phyloP scores from a whole-genome alignment of 139 green algal species.

The Chlorella sp. region DNA sequence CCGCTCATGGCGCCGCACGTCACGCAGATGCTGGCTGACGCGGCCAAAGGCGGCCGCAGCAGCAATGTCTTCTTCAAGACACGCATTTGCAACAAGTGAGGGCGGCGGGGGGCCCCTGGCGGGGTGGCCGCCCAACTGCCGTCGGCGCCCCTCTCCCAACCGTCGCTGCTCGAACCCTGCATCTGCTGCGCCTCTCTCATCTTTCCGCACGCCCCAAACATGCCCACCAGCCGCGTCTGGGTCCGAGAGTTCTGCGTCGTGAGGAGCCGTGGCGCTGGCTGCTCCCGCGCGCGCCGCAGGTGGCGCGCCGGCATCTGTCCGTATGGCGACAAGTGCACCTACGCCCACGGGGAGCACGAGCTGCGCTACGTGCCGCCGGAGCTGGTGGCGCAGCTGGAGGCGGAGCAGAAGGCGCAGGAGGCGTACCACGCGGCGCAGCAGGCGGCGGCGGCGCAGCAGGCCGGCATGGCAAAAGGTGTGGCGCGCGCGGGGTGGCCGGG shows the following conservation, averaged over 20 bases:
- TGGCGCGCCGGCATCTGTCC: conserved; percentile 45
- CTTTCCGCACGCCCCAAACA: too few species aligned
- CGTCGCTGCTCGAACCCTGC: too few species aligned
- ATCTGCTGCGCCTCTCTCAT: too few species aligned
- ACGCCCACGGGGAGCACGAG: conserved; percentile 53
- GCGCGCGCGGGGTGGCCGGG: neutral
- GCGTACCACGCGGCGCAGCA: neutral
- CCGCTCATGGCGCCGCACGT: conserved; percentile 20
- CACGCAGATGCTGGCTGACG: conserved; percentile 28
- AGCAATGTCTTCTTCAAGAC: conserved; percentile 59
- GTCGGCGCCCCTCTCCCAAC: too few species aligned
- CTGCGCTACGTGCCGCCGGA: conserved; percentile 33
- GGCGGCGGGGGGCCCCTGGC: too few species aligned
- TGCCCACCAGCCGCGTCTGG: too few species aligned
- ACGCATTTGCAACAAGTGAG: conserved; percentile 54
- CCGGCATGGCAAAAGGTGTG: neutral
- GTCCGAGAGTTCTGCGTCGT: too few species aligned
- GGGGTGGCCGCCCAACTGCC: too few species aligned
- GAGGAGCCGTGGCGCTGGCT: too few species aligned
- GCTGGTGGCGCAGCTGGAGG: conserved; percentile 35
- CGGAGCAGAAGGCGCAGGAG: conserved; percentile 31
- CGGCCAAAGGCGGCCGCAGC: conserved; percentile 7
- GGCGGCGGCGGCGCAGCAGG: neutral
- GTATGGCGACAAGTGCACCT: conserved; percentile 56
- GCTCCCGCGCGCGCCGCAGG: conserved; percentile 5